Base-by-base conservation (phyloP, 108 stramenopile species). In the Cyclostephanos tholiformis region DNA sequence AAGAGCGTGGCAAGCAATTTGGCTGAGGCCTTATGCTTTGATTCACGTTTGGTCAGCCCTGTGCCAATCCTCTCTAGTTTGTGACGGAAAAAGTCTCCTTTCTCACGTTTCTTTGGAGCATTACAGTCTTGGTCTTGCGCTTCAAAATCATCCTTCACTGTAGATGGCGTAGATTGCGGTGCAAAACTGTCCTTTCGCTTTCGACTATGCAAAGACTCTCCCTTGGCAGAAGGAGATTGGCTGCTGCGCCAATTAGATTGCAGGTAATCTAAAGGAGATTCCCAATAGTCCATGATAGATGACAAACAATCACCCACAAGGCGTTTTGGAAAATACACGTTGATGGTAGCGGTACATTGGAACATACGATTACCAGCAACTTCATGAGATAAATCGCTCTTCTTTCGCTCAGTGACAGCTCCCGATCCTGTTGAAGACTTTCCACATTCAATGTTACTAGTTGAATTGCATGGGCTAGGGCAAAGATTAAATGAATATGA, bases 1-100 rank as follows among this genome's bases (percentile, higher is more conserved):
- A 95, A 95, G 11, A 95, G 67, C 64, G 85, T 63, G 9, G 89
- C 86, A 65, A 95, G 74, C 41, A 95, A 63, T 62, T 91, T 89
- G 0, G 90, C 89, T n/a, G 89, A 90, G 4, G 93, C 91, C 57
- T 79, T 80, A 69, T 95, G 90, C 46, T 90, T 78, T 11, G 93
- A 85, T 78, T 95, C 93, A 20, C 93, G 86, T 75, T 95, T 95
- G 12, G 86, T 89, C 9, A 83, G 76, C 8, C 88, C 90, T 5
- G 82, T 83, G 7, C 84, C 93, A 26, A 65, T 60, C 51, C 79
- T 87, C 68, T 84, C 78, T 44, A 91, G 52, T 43, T 77, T 64
- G 38, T 88, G 61, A 39, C 62, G 62, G 19, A 75, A 13, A 25
- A 58, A 41, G 13, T 80, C 74, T 26, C 65, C 80, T n/a, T 77